Conservation (phyloP, 371 early-diverging fungal species). For the Batkoa obscura region DNA sequence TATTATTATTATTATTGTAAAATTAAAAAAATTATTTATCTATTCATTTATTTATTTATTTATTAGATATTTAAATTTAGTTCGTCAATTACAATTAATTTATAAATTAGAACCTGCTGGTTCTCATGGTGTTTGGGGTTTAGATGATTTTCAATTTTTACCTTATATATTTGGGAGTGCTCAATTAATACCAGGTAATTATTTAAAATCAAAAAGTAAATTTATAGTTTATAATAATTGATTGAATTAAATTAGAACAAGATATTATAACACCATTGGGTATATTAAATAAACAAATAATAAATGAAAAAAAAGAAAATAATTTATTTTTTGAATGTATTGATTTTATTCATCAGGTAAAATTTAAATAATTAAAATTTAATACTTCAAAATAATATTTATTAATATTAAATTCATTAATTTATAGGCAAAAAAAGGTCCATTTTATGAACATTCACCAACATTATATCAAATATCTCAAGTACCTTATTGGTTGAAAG, state of each 20-base stretch:
- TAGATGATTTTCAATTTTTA: slow-evolving; percentile 96
- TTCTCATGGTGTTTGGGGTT: slow-evolving; percentile 96
- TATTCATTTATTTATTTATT: no score
- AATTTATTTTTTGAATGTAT: slow-evolving; percentile 82
- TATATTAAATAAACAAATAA: slow-evolving; percentile 36
- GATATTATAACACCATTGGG: slow-evolving; percentile 65
- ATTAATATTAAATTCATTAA: neutral
- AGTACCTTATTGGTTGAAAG: slow-evolving; percentile 70
- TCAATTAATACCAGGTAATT: slow-evolving; percentile 43
- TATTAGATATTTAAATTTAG: slow-evolving; percentile 60
- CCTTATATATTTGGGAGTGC: slow-evolving; percentile 91
- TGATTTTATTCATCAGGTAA: slow-evolving; percentile 52
- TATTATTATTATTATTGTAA: neutral
- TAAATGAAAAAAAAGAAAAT: slow-evolving; percentile 45
- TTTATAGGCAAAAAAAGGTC: slow-evolving; percentile 34
- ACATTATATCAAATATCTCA: slow-evolving; percentile 86
- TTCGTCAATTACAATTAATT: slow-evolving; percentile 61
- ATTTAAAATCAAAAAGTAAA: neutral
- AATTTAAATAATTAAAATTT: neutral
- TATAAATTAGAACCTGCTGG: slow-evolving; percentile 98
- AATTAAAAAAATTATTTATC: no score
- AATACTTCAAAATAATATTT: no score
- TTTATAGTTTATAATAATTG: slow-evolving; percentile 25
- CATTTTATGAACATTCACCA: slow-evolving; percentile 73
- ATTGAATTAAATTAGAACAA: no score